Base-by-base conservation (phyloP, 768 basidiomycete species). In the Leccinum olivaceopallidum region DNA sequence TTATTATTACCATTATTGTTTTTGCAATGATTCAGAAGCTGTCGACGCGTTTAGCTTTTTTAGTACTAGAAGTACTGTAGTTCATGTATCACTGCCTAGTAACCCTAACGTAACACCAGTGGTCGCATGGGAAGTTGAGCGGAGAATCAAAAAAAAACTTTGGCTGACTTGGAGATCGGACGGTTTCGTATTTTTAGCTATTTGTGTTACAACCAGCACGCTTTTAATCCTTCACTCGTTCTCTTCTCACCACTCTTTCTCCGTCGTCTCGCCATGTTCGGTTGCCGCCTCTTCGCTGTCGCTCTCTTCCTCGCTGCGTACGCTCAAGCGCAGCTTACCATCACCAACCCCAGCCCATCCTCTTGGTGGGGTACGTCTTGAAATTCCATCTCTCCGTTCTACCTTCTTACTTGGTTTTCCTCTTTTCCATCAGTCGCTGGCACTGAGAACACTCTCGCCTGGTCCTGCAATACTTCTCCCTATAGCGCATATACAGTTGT, bases 281-380 rank as follows among this genome's bases (percentile, higher is more conserved):
- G 63, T 60, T 72, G 67, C 55, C 62, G 76, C 62, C 67, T 75
- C 59, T 61, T 76, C 62, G 64, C 77, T 32, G 65, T 78, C 60
- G 75, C 77, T 57, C 75, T 82, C 63, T 65, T 82, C 58, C 65
- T 71, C 56, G 69, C 76, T 47, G 78, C 74, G 47, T 69, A 73
- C 62, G 69, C 62, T 7, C 60, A 61, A 37, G 81, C 81, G 8
- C 73, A 79, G 62, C 73, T 85, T 59, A 34, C 65, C 44, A 74
- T 88, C 75, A 73, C 78, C 50, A 66, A 70, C 47, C 87, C 87
- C 2, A 75, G 77, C 34, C 47, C 77, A 2, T 55, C 73, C 64
- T 67, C 74, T 8, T 88, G 86, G 86, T 88, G 87, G 87, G 82
- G 87, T 88, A 60, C 54, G 84, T 79, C 14, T 26, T 1, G 30